Evolutionary conservation across 2,329 filamentous ascomycete genomes (phyloP), one percentile per base, ranked within the genome.

Genomic region (Aspergillus carbonarius): DNA sequence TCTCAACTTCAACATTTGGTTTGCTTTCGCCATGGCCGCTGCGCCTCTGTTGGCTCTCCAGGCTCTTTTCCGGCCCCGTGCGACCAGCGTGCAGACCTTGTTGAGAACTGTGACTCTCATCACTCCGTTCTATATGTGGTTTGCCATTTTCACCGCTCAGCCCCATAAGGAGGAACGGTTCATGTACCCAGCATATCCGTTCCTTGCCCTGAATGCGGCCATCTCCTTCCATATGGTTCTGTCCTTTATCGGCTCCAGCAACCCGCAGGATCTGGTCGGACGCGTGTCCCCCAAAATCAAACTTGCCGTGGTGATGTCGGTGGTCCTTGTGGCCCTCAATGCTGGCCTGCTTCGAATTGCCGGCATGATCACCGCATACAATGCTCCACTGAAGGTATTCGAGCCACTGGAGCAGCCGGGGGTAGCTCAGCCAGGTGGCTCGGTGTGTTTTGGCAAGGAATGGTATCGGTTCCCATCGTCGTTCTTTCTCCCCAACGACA

Each of bases 141-240:
- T 99, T 27, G 85, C 78, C 3, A 95, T 98, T 62, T 98, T 99
- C 78, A 93, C 91, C 0, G 73, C 89, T 8, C 95, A 99, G 72
- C 91, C 95, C 15, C 95, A 99, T 78, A 99, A 99, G 71, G 95
- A 99, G 74, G 95, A 99, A 76, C 84, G 95, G 6, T 99, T 99
- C 79, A 98, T 99, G 93, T 99, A 96, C 70, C 95, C 95, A 0
- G 90, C 87, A 2, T 99, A 99, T 69, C 95, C 95, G 1, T 92
- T 93, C 63, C 81, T 99, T 37, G 89, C 90, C 0, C 81, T 99
- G 35, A 97, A 96, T 69, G 93, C 93, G 2, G 90, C 93, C 8
- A 84, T 97, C 54, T 85, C 91, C 4, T 79, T 96, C 35, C 92
- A 98, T 73, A 89, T 96, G 58, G 70, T 96, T 1, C 82, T 98